These are phyloP conservation scores for Lecanicillium sp. DNA, from an alignment of 2,329 filamentous ascomycete species.

Conservation along the genomic window DNA sequence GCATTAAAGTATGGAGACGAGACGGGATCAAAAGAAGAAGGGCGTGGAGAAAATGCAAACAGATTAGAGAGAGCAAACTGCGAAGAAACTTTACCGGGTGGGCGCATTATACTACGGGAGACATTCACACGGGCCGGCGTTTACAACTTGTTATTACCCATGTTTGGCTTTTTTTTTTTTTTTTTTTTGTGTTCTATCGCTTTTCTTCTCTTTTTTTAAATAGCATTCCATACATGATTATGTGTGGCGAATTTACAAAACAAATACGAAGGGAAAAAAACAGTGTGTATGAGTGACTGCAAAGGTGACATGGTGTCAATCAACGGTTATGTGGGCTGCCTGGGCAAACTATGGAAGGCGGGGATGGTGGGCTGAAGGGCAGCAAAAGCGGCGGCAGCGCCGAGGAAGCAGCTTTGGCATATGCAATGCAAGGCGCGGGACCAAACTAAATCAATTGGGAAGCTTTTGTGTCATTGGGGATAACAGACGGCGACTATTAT, in stretches of 20 bases:
- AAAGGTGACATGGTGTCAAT: too few species aligned
- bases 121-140: slow-evolving; percentile 1
- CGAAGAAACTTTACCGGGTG: neutral
- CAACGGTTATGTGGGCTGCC: too few species aligned
- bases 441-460: neutral
- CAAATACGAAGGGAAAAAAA: too few species aligned
- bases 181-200: neutral
- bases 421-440: neutral
- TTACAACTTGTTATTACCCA: neutral
- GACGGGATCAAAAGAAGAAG: neutral
- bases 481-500: too few species aligned
- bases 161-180: too few species aligned
- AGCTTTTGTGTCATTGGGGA: too few species aligned
- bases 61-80: slow-evolving; percentile 1
- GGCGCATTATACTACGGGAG: neutral
- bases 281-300: too few species aligned
- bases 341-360: too few species aligned
- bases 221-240: neutral
- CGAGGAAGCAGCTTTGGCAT: neutral
- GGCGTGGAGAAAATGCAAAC: neutral
- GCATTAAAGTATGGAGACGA: neutral
- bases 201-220: neutral
- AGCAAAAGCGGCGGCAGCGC: too few species aligned
- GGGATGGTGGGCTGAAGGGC: too few species aligned
- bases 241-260: too few species aligned